These are phyloP conservation scores for Lactarius indigo DNA, from an alignment of 768 basidiomycete genomes.

Conservation along the genomic window DNA sequence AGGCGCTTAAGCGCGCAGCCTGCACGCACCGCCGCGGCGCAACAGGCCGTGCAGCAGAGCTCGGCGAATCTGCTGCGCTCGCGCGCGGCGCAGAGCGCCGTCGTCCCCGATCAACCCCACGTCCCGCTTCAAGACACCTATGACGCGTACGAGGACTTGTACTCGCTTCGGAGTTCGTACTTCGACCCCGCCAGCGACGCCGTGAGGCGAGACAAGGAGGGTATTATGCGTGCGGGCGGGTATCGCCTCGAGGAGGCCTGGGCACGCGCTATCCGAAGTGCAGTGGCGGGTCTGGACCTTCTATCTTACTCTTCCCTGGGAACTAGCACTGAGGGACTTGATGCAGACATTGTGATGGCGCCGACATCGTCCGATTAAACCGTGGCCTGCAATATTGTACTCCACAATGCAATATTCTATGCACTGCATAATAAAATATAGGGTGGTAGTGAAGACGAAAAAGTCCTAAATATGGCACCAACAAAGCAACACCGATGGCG, in stretches of 20 bases:
- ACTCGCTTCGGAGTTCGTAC: constrained; percentile 53
- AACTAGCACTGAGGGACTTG: constrained; percentile 14
- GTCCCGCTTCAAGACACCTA: constrained; percentile 73
- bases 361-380: not conserved
- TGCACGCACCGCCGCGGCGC: constrained; percentile 46
- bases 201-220: constrained; percentile 70
- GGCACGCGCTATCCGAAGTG: constrained; percentile 72
- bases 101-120: constrained; percentile 78
- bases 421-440: not conserved
- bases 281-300: constrained; percentile 71
- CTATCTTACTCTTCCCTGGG: constrained; percentile 35
- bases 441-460: not conserved
- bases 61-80: constrained; percentile 47
- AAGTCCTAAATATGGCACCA: not conserved
- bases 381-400: not conserved
- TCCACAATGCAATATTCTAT: not conserved
- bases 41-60: constrained; percentile 24
- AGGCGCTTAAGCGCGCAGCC: constrained; percentile 57
- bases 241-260: constrained; percentile 81
- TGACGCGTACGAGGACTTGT: constrained; percentile 73
- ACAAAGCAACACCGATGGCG: not conserved
- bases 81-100: constrained; percentile 59
- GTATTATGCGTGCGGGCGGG: constrained; percentile 79
- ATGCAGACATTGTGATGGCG: constrained; percentile 48
- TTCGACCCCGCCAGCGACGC: constrained; percentile 73